Base-by-base conservation (phyloP, 495 filamentous ascomycete species). In the Neurospora terricola region DNA sequence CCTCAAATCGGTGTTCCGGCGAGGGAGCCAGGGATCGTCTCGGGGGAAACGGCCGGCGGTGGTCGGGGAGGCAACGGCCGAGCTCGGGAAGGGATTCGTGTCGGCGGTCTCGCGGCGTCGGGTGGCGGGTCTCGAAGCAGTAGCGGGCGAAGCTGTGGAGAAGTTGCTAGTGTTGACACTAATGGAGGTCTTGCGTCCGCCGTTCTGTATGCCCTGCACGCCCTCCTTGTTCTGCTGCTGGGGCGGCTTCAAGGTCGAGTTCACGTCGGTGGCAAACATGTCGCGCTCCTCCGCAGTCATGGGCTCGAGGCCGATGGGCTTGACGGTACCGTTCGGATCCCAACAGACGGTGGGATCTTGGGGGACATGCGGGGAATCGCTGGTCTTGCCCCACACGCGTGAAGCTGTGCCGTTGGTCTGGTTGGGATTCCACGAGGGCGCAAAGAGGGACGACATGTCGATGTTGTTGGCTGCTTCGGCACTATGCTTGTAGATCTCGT, bases 81-180 rank as follows among this genome's bases (percentile, higher is more conserved):
- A 76, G 23, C 85, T 84, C 72, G 89, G 87, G 79, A 91, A 88
- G 21, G 88, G 85, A 76, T 92, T 89, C 39, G 91, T 91, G 75
- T 98, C 96, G 37, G 88, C 87, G n/a, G 94, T 94, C 81, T 97
- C 94, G 72, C 96, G 91, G 77, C 94, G 91, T 72, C 95, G 88
- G 30, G 87, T 89, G 18, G 88, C 84, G 7, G 94, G 93, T 71
- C 95, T 90, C 45, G 84, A 83, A 30, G 85, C 83, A 39, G 87
- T 85, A 12, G 87, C 90, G 16, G 94, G 93, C 21, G 90, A 90
- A 9, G 85, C 81, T 16, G 86, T 77, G 12, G 85, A 88, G 34
- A 82, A 81, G 73, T 81, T 80, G 70, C 73, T 78, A 27, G 81
- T 74, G 34, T 83, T 78, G 70, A 90, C 88, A 8, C 92, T 93